phyloP scores from a whole-genome alignment of 257 asterid species.

The Solanum pimpinellifolium region DNA sequence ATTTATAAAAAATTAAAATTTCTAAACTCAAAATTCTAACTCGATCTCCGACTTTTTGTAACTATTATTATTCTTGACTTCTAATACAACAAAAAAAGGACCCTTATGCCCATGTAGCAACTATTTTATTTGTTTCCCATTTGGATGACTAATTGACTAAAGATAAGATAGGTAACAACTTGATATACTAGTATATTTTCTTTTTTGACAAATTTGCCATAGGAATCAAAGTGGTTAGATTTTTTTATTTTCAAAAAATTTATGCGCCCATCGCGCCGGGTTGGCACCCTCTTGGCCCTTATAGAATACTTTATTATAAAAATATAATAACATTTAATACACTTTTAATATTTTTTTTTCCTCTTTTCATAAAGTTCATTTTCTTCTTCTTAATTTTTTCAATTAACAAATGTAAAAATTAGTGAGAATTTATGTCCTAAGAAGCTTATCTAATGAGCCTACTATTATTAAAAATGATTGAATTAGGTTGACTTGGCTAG shows the following conservation, averaged over 20 bases:
- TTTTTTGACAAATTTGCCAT: not conserved
- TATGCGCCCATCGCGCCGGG: conserved; percentile 1
- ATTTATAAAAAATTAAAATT: not conserved
- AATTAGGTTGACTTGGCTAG: not conserved
- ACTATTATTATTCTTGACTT: not conserved
- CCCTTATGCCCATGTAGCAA: not conserved
- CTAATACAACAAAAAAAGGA: not conserved
- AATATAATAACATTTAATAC: not conserved
- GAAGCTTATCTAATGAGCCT: not conserved
- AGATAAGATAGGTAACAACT: too few relatives aligned
- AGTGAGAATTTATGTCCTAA: not conserved
- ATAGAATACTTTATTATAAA: not conserved
- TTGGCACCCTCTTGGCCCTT: not conserved
- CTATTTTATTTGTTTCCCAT: not conserved
- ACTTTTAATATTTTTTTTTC: not conserved
- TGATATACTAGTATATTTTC: too few relatives aligned
- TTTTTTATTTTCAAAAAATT: not conserved
- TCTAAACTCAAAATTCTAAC: not conserved
- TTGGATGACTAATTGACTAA: too few relatives aligned
- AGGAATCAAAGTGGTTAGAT: not conserved
- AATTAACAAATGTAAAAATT: not conserved
- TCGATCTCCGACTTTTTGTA: not conserved
- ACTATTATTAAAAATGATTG: not conserved
- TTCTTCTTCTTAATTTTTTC: not conserved
- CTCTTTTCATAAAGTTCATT: not conserved